Evolutionary conservation across 2,329 filamentous ascomycete species (phyloP).

Genomic region (Neonectria hederae): DNA sequence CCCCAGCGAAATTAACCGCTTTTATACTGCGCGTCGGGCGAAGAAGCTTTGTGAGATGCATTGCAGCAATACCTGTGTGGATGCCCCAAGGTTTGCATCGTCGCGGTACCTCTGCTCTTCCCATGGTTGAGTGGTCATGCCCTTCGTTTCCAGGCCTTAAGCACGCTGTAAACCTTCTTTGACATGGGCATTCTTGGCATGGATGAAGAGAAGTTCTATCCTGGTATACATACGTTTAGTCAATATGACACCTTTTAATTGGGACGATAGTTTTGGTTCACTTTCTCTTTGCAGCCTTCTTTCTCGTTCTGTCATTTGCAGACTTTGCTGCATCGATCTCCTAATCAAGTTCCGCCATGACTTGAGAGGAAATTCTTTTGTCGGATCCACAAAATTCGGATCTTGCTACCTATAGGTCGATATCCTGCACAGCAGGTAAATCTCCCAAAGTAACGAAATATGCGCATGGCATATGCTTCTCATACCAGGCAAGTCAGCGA

Average conservation of each 20-base stretch:
- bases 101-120: background rate
- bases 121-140: constrained; percentile 31
- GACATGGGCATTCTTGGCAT: constrained; percentile 45
- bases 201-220: constrained; percentile 42
- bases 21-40: background rate
- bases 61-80: background rate
- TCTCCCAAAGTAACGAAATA: too few species aligned
- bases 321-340: constrained; percentile 41
- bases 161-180: constrained; percentile 37
- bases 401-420: too few species aligned
- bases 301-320: constrained; percentile 29
- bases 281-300: constrained; percentile 40
- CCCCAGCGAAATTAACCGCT: background rate
- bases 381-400: constrained; percentile 40
- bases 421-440: too few species aligned
- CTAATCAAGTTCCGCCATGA: constrained; percentile 39
- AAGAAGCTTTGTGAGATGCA: background rate
- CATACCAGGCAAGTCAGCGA: constrained; percentile 49
- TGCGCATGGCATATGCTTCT: background rate
- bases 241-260: background rate
- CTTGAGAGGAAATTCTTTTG: constrained; percentile 30
- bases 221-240: constrained; percentile 26
- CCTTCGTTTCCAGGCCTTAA: constrained; percentile 39
- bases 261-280: background rate
- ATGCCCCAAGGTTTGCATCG: background rate